Evolutionary conservation across 208 protist species (phyloP), one percentile per base, ranked within the genome.

Genomic region (Strigomonas culicis): DNA sequence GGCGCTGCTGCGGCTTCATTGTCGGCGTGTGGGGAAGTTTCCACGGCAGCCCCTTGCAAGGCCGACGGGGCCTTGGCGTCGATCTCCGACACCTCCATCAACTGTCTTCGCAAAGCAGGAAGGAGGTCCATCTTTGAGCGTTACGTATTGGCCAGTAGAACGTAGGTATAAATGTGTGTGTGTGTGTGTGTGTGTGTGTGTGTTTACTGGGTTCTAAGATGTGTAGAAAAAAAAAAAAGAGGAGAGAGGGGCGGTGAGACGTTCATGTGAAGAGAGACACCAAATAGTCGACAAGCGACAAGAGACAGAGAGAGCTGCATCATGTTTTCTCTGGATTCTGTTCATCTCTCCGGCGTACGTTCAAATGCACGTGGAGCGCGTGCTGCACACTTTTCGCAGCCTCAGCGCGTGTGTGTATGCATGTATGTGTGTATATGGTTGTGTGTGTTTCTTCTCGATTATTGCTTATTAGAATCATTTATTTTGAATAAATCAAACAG

Each of bases 171-270:
- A 28, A 27, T 30, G 4, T 59, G 11, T 57, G 22, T 46, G 34
- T 41, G 47, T 58, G 56, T 69, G 7, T 64, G 13, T 60, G 24
- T 53, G 22, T 66, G 36, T 66, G 22, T 66, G 50, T 66, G 39
- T 60, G 61, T 66, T 34, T 66, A 22, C 63, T 8, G 7, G 39
- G 8, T 8, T 10, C 19, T 53, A 2, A 67, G 8, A 57, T 51
- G 4, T 4, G 32, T 10, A 58, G 46, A 59, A 32, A 66, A 56
- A 72, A 72, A 72, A 59, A 67, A 4, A 24, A 49, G 27, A 51
- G 47, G 2, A 51, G 24, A 47, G n/a, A 39, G 13, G 39, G 30
- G n/a, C 24, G 30, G 22, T 21, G 17, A 11, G 41, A 44, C 22
- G 50, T n/a, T 34, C 39, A 25, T 24, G 21, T 4, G 43, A 36